Evolutionary conservation across 176 grass and related monocot genomes (phyloP).

Genomic region (bread wheat (Triticum aestivum)): DNA sequence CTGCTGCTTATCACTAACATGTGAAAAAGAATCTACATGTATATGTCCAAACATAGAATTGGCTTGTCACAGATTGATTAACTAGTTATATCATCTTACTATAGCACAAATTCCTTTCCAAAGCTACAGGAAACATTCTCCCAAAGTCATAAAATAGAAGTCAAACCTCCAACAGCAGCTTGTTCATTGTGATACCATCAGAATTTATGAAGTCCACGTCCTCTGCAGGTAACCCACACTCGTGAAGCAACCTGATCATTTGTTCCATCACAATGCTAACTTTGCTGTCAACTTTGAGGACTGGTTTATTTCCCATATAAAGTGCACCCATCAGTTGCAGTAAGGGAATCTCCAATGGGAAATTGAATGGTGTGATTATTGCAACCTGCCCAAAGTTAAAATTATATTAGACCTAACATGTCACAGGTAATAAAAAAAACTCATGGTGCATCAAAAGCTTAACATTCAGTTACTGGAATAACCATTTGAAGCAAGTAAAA

Average conservation of each 20-base stretch:
- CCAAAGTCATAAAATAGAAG: neutral
- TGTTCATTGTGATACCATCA: constrained; percentile 92
- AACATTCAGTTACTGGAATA: neutral
- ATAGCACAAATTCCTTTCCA: neutral
- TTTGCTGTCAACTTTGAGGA: constrained; percentile 99
- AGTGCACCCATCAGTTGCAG: constrained; percentile 97
- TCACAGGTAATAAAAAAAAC: constrained; percentile 15
- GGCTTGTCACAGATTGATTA: neutral
- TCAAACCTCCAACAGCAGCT: constrained; percentile 79
- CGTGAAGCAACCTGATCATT: constrained; percentile 86
- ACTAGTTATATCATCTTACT: constrained; percentile 18
- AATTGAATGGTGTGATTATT: constrained; percentile 97
- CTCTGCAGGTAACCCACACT: constrained; percentile 82
- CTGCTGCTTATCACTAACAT: constrained; percentile 7
- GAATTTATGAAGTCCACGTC: constrained; percentile 96
- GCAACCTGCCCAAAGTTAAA: constrained; percentile 68
- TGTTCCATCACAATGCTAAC: constrained; percentile 99
- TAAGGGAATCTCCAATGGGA: constrained; percentile 87
- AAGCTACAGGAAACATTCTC: neutral
- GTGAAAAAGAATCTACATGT: neutral
- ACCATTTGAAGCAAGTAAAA: no score
- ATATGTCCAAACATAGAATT: constrained; percentile 10
- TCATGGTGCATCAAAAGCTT: neutral
- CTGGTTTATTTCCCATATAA: constrained; percentile 98
- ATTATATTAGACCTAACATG: constrained; percentile 28